Conservation (phyloP, 2,329 filamentous ascomycete species). For the Pseudovirgaria hyperparasitica region DNA sequence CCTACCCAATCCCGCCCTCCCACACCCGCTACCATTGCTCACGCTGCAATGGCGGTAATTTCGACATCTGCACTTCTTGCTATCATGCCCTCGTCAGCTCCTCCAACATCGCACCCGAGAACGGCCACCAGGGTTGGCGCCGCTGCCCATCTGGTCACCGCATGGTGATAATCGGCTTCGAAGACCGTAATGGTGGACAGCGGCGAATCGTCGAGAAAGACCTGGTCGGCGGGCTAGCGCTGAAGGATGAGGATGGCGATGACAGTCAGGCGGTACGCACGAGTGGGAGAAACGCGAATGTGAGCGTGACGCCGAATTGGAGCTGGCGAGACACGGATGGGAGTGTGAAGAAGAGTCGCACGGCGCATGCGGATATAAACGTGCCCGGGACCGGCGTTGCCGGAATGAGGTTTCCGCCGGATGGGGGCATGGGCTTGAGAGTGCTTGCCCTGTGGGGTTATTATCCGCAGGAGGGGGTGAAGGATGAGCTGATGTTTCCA, state of each 20-base stretch:
- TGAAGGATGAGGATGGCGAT: constrained; percentile 44
- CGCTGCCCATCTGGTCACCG: constrained; percentile 69
- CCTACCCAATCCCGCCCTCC: constrained; percentile 55
- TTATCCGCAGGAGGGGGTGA: constrained; percentile 51
- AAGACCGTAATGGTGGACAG: constrained; percentile 54
- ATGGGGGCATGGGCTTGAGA: constrained; percentile 57
- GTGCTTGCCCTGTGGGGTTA: constrained; percentile 63
- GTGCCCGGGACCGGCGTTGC: not conserved
- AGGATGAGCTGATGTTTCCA: constrained; percentile 75
- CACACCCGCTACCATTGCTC: constrained; percentile 70
- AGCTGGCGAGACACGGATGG: constrained; percentile 23
- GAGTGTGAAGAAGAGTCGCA: constrained; percentile 11
- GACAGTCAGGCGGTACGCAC: constrained; percentile 1
- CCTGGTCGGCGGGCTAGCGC: constrained; percentile 61
- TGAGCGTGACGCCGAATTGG: constrained; percentile 11
- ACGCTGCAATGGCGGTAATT: constrained; percentile 65
- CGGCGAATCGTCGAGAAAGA: constrained; percentile 56
- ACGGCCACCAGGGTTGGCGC: constrained; percentile 72
- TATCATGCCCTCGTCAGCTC: constrained; percentile 55
- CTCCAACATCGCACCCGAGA: constrained; percentile 56
- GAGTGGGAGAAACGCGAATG: not conserved
- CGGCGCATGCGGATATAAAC: constrained; percentile 1
- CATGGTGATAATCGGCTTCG: constrained; percentile 70
- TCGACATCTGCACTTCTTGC: constrained; percentile 71
- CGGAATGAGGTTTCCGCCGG: constrained; percentile 48